These are phyloP conservation scores for Fusarium sp. DNA, from an alignment of 2,329 filamentous ascomycete species.

Conservation along the genomic window DNA sequence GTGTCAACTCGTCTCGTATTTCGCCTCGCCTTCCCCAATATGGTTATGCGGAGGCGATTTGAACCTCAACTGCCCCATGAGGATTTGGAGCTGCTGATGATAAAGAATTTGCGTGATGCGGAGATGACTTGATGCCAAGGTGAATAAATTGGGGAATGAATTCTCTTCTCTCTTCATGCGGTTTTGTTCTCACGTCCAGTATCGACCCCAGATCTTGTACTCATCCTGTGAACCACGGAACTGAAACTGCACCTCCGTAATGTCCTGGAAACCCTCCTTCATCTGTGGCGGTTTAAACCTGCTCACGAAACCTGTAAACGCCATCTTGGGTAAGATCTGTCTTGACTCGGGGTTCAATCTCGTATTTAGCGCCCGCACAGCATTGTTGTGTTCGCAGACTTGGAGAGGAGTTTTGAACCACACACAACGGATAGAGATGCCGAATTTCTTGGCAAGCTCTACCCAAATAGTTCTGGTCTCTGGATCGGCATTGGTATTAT, in stretches of 20 bases:
- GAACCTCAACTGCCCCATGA: neutral
- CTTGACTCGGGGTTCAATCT: conserved; percentile 86
- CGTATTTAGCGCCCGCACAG: conserved; percentile 74
- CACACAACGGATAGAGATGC: conserved; percentile 82
- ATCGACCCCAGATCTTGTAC: conserved; percentile 75
- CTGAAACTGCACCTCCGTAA: conserved; percentile 77
- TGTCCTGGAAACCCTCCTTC: conserved; percentile 84
- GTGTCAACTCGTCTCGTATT: neutral
- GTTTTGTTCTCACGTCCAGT: conserved; percentile 68
- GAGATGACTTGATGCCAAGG: conserved; percentile 32
- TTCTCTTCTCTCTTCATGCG: neutral
- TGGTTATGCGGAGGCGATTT: neutral
- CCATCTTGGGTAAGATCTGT: conserved; percentile 75
- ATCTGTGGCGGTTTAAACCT: conserved; percentile 76
- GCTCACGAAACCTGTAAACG: conserved; percentile 78
- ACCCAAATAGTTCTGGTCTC: conserved; percentile 83
- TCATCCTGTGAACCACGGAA: conserved; percentile 76
- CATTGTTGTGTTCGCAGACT: conserved; percentile 86
- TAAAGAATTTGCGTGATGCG: conserved; percentile 11
- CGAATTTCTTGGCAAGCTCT: conserved; percentile 72
- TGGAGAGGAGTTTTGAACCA: conserved; percentile 78
- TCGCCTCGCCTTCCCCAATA: conserved; percentile 23
- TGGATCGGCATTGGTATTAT: conserved; percentile 92
- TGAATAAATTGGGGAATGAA: neutral
- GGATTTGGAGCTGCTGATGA: neutral